Evolutionary conservation across 1,284 basidiomycete genomes (phyloP), one percentile per base, ranked within the genome.

Genomic region (Fistulinella staudtii): DNA sequence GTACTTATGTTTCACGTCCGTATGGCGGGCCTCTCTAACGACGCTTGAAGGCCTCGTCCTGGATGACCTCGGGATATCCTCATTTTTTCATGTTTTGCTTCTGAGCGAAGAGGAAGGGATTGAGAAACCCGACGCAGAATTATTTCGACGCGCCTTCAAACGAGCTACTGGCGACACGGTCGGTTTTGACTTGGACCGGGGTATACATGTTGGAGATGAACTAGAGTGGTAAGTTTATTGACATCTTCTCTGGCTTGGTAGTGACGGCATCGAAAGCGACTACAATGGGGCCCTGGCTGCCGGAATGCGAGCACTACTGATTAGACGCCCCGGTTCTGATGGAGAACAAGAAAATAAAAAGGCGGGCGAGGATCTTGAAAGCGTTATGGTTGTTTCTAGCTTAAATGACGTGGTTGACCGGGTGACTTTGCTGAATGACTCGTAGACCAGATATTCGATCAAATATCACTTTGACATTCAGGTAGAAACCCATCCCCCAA

Each of bases 191-290:
- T 71, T 83, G 53, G 74, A 63, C 9, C 72, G 83, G 53, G 74
- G 73, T 24, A 54, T 87, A 23, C 86, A 89, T 54, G 74, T 89
- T 37, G 86, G 86, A 4, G 86, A 89, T 57, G 85, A 88, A 52
- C 57, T 85, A 28, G 58, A 70, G 36, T 73, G 74, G 86, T 86
- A 53, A 52, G 76, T 54, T 20, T 20, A 24, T 28, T 18, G 2
- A 3, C 38, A 24, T 21, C 10, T 36, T 24, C 11, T 45, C 10
- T 43, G 43, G 23, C 24, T 29, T 29, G 38, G 40, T 35, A 41
- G 18, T 51, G 25, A 56, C 36, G n/a, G n/a, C 43, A 24, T 39
- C 34, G 36, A 10, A 52, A 89, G 86, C 41, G 86, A 89, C 55
- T 88, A 82, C 53, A 34, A 69, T n/a, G 86, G 85, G 7, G 84